Conservation (phyloP, 2,329 filamentous ascomycete species). For the Claviceps maximensis region DNA sequence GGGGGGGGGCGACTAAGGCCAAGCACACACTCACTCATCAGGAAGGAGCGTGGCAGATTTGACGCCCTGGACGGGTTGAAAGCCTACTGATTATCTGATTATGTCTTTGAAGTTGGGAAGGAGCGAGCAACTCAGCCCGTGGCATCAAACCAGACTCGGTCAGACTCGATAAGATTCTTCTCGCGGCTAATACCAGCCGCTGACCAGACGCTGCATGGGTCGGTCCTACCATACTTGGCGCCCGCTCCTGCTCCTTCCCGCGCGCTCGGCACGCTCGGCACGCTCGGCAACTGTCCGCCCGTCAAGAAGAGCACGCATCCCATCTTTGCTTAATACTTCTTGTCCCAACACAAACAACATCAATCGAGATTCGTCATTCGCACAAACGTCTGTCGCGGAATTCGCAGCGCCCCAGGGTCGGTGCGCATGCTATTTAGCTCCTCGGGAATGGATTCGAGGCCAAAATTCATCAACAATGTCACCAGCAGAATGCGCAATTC, state of each 20-base stretch:
- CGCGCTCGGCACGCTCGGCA: background rate
- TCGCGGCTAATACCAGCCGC: no score
- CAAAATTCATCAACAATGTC: background rate
- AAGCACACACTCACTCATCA: no score
- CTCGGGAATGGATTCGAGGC: background rate
- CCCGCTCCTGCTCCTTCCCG: background rate
- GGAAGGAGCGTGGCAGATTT: no score
- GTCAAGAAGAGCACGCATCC: background rate
- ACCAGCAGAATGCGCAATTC: background rate
- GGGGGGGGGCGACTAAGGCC: no score
- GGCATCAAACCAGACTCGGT: no score
- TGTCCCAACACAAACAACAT: background rate
- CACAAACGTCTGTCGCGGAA: background rate
- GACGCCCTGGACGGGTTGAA: no score
- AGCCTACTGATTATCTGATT: no score
- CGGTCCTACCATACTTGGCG: background rate
- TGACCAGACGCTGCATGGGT: no score
- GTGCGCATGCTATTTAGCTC: background rate
- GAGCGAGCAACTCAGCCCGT: no score
- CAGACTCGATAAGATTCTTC: background rate
- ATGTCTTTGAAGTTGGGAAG: no score
- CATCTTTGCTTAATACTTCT: background rate
- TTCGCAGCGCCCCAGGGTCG: background rate
- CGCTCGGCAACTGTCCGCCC: background rate
- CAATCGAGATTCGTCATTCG: background rate